Percentiles rank a stretch among this genome's conserved stretches.
phyloP scores from a whole-genome alignment of 495 filamentous ascomycete species.

The Aspergillus bertholletiae region DNA sequence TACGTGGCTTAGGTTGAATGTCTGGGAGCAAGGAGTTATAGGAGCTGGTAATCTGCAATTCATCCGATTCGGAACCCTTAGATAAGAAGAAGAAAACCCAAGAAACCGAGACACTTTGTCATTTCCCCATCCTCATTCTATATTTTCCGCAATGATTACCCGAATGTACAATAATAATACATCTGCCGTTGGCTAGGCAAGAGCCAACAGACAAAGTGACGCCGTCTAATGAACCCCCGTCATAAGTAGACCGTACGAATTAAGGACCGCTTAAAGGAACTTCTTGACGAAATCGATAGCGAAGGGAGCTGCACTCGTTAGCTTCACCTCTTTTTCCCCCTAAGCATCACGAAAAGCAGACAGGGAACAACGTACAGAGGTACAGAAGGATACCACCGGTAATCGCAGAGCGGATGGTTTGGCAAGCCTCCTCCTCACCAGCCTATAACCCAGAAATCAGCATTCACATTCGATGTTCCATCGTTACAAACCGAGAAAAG shows the following conservation, averaged over 20 bases:
- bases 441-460: constrained; percentile 29
- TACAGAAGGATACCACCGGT: constrained; percentile 68
- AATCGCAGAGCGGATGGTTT: constrained; percentile 61
- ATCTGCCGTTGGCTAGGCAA: constrained; percentile 13
- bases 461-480: neutral
- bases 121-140: constrained; percentile 21
- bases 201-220: constrained; percentile 3
- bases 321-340: neutral
- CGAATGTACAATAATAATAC: constrained; percentile 39
- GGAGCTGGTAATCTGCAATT: constrained; percentile 12
- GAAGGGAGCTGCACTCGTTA: constrained; percentile 63
- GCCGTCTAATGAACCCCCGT: constrained; percentile 1
- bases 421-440: constrained; percentile 66
- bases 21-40: constrained; percentile 15
- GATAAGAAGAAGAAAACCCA: neutral
- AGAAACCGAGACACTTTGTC: constrained; percentile 6
- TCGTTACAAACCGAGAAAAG: neutral
- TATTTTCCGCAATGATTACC: constrained; percentile 19
- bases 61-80: constrained; percentile 4
- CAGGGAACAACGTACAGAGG: constrained; percentile 60
- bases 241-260: neutral
- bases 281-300: constrained; percentile 72
- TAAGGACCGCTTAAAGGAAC: constrained; percentile 56
- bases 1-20: constrained; percentile 7
- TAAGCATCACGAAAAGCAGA: too few relatives aligned